Conservation (phyloP, 2,329 filamentous ascomycete species). For the Sarocladiaceae sp. region DNA sequence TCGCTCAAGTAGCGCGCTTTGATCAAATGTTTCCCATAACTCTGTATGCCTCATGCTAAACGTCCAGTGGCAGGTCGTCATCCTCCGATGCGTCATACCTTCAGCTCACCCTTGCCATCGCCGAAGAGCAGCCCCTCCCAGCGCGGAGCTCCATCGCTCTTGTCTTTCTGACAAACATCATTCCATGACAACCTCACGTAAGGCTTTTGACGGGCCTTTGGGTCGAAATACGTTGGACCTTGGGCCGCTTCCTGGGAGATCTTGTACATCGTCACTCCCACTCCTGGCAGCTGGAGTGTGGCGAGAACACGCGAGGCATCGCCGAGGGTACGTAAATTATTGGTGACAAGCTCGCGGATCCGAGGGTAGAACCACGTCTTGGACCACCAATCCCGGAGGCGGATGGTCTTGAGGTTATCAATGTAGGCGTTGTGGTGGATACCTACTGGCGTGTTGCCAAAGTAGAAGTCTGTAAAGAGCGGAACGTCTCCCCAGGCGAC, state of each 20-base stretch:
- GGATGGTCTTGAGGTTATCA: slow-evolving; percentile 22
- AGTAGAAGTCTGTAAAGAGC: slow-evolving; percentile 31
- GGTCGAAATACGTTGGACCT: not conserved
- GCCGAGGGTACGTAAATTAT: slow-evolving; percentile 14
- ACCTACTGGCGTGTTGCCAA: slow-evolving; percentile 27
- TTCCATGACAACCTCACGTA: slow-evolving; percentile 22
- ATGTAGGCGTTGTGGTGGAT: slow-evolving; percentile 33
- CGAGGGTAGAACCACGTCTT: slow-evolving; percentile 29
- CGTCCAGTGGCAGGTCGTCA: too few species aligned
- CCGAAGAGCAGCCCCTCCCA: slow-evolving; percentile 29
- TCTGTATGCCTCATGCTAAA: too few species aligned
- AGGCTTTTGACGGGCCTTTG: not conserved
- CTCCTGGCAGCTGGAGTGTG: slow-evolving; percentile 15
- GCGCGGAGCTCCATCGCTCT: slow-evolving; percentile 15
- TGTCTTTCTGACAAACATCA: slow-evolving; percentile 27
- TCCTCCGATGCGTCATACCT: slow-evolving; percentile 12
- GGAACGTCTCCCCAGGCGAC: slow-evolving; percentile 25
- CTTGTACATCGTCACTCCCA: slow-evolving; percentile 12
- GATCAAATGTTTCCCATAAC: too few species aligned
- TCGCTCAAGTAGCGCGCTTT: too few species aligned
- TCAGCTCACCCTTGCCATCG: slow-evolving; percentile 24
- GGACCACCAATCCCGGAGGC: slow-evolving; percentile 28
- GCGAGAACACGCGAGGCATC: not conserved
- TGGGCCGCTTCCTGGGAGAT: not conserved
- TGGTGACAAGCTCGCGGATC: slow-evolving; percentile 23